These are phyloP conservation scores for Leccinum fibrillosum DNA, from an alignment of 768 basidiomycete genomes.

Conservation along the genomic window DNA sequence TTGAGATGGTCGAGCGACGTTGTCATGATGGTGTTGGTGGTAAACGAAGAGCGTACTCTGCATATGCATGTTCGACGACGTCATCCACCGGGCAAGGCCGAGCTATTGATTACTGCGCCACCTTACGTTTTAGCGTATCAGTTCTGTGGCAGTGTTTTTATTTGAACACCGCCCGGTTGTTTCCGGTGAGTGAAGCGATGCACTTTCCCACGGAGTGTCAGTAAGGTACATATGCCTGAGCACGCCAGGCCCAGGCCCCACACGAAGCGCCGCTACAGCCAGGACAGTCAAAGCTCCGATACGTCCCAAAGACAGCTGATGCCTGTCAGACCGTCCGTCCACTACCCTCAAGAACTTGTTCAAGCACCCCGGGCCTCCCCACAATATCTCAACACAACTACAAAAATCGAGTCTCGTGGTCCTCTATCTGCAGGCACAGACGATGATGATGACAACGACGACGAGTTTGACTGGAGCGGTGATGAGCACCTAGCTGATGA, in stretches of 20 bases:
- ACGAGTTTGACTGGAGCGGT: conserved; percentile 73
- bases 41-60: neutral
- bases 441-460: conserved; percentile 53
- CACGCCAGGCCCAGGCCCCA: too few species aligned
- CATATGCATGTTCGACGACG: neutral
- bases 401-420: conserved; percentile 34
- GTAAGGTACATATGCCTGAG: too few species aligned
- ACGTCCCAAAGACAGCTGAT: conserved; percentile 6
- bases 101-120: neutral
- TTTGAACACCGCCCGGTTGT: too few species aligned
- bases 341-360: conserved; percentile 47
- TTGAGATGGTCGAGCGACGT: conserved; percentile 81
- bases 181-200: too few species aligned
- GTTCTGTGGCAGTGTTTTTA: too few species aligned
- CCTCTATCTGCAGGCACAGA: conserved; percentile 53
- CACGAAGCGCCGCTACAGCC: neutral
- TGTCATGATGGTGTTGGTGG: conserved; percentile 48
- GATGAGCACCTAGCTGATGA: conserved; percentile 75
- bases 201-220: too few species aligned
- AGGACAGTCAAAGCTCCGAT: conserved; percentile 15
- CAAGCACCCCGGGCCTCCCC: conserved; percentile 16
- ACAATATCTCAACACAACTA: conserved; percentile 23
- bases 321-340: conserved; percentile 42
- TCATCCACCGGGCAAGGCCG: conserved; percentile 3
- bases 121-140: too few species aligned